Evolutionary conservation across 768 basidiomycete species (phyloP), one percentile per base, ranked within the genome.

Genomic region (Boletellus sp.): DNA sequence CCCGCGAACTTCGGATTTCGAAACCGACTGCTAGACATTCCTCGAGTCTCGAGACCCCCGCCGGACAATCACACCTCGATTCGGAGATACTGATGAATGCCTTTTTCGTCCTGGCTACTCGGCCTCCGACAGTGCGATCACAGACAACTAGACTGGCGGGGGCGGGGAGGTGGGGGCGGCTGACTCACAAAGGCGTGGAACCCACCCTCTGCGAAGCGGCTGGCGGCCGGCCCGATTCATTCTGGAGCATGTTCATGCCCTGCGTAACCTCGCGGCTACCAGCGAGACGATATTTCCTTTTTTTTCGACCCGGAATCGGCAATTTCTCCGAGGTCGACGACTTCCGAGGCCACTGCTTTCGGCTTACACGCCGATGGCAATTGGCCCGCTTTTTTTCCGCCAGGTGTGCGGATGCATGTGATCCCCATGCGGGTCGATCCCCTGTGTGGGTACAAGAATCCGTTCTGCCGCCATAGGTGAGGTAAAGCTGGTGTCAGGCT

Each of bases 371-470:
- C 52, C 39, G 24, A 53, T 52, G 52, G 57, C 42, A 65, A 57
- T 59, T 34, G 32, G 37, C 50, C 65, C 53, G 52, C 59, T 53
- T 48, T 64, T 51, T 63, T 54, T 46, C 51, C 53, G 51, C 55
- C 36, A 40, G 36, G 48, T 46, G 50, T 53, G 60, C 48, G 55
- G 48, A 40, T 35, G 44, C 66, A 46, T 50, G 47, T 49, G 45
- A 67, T 67, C 65, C 56, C 56, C 66, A 62, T 67, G 56, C 44
- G 52, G 63, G 55, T 56, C 57, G 60, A 69, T 65, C 57, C 59
- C 52, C 45, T 41, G 31, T 53, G 52, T 31, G 34, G 28, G 59
- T 51, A 63, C 52, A 54, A 59, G 55, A 62, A 55, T 55, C 32
- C 40, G 40, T 47, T 65, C 36, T 46, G 56, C 60, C 46, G 47